These are phyloP conservation scores for Craterostigma plantagineum DNA, from an alignment of 257 asterid genomes.

Conservation along the genomic window DNA sequence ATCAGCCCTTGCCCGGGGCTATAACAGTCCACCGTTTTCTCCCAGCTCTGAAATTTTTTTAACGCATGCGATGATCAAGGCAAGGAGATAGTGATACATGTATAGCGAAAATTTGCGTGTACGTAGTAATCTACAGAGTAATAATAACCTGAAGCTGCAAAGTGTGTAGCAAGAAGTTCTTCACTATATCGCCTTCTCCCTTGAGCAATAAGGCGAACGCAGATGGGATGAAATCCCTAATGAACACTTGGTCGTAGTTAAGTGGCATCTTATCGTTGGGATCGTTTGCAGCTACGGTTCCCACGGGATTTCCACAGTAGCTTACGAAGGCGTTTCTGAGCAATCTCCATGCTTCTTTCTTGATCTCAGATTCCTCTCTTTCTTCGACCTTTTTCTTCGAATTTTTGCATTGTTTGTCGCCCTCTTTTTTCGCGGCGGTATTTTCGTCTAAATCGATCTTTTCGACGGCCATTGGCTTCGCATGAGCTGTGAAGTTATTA, in stretches of 20 bases:
- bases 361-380: slow-evolving; percentile 37
- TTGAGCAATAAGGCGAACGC: slow-evolving; percentile 86
- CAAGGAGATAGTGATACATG: not conserved
- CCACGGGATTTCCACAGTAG: slow-evolving; percentile 77
- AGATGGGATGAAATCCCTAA: slow-evolving; percentile 77
- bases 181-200: slow-evolving; percentile 79
- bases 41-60: slow-evolving; percentile 68
- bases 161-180: slow-evolving; percentile 81
- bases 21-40: slow-evolving; percentile 97
- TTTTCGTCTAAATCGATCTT: slow-evolving; percentile 24
- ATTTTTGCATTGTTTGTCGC: slow-evolving; percentile 3
- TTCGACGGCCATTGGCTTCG: slow-evolving; percentile 43
- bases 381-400: slow-evolving; percentile 2
- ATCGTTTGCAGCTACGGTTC: slow-evolving; percentile 78
- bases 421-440: slow-evolving; percentile 10
- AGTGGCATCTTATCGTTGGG: slow-evolving; percentile 68
- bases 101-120: not conserved
- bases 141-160: slow-evolving; percentile 68
- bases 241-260: slow-evolving; percentile 89
- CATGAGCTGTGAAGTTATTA: slow-evolving; percentile 23
- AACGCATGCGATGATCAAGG: slow-evolving; percentile 1
- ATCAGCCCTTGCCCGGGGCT: slow-evolving; percentile 97
- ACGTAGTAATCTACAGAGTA: not conserved
- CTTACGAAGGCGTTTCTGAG: slow-evolving; percentile 51
- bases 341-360: slow-evolving; percentile 71